Evolutionary conservation across 371 early-diverging fungal genomes (phyloP).

Genomic region (Mortierella sp.): DNA sequence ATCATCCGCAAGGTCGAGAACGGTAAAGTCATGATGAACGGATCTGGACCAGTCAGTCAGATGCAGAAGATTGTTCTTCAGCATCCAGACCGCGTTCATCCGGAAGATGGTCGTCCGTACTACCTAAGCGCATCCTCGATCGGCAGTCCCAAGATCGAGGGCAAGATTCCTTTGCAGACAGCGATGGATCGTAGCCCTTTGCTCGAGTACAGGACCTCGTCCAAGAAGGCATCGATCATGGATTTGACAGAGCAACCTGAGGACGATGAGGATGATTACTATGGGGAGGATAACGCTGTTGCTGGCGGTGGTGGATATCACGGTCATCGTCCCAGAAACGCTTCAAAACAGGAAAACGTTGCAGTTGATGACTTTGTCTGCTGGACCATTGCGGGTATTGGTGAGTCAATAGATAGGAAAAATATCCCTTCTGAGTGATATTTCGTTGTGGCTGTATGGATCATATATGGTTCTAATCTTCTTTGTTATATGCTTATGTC

Average conservation of each 20-base stretch:
- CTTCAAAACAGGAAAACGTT: conserved; percentile 18
- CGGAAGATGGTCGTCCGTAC: conserved; percentile 37
- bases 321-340: conserved; percentile 5
- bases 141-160: conserved; percentile 37
- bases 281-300: too few species aligned
- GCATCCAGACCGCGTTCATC: conserved; percentile 47
- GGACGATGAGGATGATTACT: conserved; percentile 17
- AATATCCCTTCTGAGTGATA: too few species aligned
- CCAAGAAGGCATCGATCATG: conserved; percentile 38
- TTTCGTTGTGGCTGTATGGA: too few species aligned
- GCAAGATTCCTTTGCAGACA: conserved; percentile 43
- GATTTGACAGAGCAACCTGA: conserved; percentile 23
- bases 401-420: conserved; percentile 26
- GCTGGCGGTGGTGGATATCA: conserved; percentile 9
- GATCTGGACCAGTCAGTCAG: conserved; percentile 75
- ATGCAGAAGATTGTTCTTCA: conserved; percentile 84
- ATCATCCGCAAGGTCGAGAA: conserved; percentile 81
- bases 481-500: conserved; percentile 12
- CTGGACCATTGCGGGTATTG: conserved; percentile 82
- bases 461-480: conserved; percentile 1
- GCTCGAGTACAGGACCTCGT: conserved; percentile 35
- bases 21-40: conserved; percentile 66
- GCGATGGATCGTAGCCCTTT: conserved; percentile 39
- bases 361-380: conserved; percentile 74
- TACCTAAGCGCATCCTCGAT: conserved; percentile 36